Evolutionary conservation across 116 monocot species (phyloP), one percentile per base, ranked within the genome.

Genomic region (Posidonia oceanica): DNA sequence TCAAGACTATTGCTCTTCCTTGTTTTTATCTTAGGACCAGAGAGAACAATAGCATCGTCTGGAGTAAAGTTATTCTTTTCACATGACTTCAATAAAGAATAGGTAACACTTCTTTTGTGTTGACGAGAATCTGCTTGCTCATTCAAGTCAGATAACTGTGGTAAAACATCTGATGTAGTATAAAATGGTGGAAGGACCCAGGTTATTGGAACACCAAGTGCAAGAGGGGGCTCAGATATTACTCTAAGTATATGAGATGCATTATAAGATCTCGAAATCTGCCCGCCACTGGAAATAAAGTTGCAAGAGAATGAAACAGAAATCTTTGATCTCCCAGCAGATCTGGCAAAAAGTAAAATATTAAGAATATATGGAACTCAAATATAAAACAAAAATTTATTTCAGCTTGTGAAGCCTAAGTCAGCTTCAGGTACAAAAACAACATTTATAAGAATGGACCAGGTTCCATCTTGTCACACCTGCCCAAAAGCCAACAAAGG

Each of bases 121-220:
- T 75, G 53, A 66, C 20, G 75, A 17, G 71, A 69, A 64, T 77
- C 72, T 67, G 68, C 4, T 54, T 69, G 67, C 54, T 59, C 71
- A 69, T 63, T 56, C 21, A 77, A 70, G 17, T 76, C 75, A 51
- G 73, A 70, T 20, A 70, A 75, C 13, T 61, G 72, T 66, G 97
- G 96, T 62, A 97, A 71, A 69, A 87, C 66, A 68, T 85, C 75
- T 59, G 83, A 85, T 48, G 85, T 83, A 5, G 79, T 89, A 74
- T 92, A 97, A 72, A 81, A 97, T 29, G 97, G 91, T 54, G 97
- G 97, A 14, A 97, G 79, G 54, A 97, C 39, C 97, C 92, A 97
- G 39, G 97, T 97, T 72, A 82, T 72, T 63, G 85, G 87, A 57
- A 89, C 72, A 36, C 92, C 97, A 75, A 91, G 89, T 70, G 85